These are phyloP conservation scores for Leishmania major DNA, from an alignment of 208 protist genomes.

Conservation along the genomic window DNA sequence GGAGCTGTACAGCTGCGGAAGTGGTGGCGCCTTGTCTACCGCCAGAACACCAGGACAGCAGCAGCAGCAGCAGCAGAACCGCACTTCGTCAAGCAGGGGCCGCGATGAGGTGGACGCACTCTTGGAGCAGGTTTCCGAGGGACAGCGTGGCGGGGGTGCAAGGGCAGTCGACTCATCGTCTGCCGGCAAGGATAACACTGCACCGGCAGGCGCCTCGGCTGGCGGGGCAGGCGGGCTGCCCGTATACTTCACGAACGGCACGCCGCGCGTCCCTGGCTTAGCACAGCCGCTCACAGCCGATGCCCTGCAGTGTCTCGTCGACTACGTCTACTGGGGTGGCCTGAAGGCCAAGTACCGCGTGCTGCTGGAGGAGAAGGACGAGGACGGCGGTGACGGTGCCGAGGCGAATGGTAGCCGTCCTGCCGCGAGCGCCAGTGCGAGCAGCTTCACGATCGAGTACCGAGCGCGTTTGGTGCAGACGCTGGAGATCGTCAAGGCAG, in stretches of 20 bases:
- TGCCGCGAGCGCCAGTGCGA: not conserved
- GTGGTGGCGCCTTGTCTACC: not conserved
- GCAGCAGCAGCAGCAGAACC: not conserved
- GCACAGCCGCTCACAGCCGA: conserved; percentile 50
- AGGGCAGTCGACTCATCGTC: not conserved
- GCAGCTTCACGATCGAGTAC: conserved; percentile 21
- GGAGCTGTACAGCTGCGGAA: conserved; percentile 21
- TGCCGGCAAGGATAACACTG: conserved; percentile 1
- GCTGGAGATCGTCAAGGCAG: conserved; percentile 39
- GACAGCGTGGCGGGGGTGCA: not conserved
- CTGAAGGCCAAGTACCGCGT: conserved; percentile 50
- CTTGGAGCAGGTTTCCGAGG: conserved; percentile 25
- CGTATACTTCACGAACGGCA: conserved; percentile 77
- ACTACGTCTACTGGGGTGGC: conserved; percentile 80
- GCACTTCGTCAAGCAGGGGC: not conserved
- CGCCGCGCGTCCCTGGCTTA: conserved; percentile 64
- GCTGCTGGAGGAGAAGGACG: conserved; percentile 53
- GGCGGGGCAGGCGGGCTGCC: conserved; percentile 5
- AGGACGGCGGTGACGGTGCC: conserved; percentile 18
- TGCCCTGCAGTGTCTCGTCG: conserved; percentile 55
- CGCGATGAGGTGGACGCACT: conserved; percentile 39
- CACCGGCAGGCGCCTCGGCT: not conserved
- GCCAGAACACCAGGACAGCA: not conserved
- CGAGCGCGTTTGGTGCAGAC: conserved; percentile 24
- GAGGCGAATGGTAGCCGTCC: not conserved